A percentile compares a stretch with the other conserved stretches of the same genome.
These are phyloP conservation scores for Termitomyces sp. DNA, from an alignment of 768 basidiomycete genomes.

Conservation along the genomic window DNA sequence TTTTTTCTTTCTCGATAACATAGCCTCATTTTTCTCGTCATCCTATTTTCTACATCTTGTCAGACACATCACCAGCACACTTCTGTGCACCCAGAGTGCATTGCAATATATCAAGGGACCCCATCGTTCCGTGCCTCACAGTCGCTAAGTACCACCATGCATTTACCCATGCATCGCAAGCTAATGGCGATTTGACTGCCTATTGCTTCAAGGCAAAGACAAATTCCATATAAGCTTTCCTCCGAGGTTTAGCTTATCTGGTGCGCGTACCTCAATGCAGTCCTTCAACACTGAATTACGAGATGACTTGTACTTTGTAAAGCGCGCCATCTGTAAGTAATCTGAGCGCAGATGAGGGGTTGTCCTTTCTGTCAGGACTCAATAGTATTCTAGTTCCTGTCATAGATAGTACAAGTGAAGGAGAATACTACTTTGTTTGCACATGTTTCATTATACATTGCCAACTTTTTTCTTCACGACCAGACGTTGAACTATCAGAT, in stretches of 20 bases:
- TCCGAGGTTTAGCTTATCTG: background rate
- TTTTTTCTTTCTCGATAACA: conserved; percentile 16
- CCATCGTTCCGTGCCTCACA: conserved; percentile 1
- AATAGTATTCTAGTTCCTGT: background rate
- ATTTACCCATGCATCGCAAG: conserved; percentile 6
- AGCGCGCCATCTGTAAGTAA: background rate
- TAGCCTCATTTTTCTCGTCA: conserved; percentile 22
- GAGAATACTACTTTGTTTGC: conserved; percentile 16
- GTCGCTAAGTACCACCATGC: conserved; percentile 20
- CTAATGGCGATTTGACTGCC: conserved; percentile 8
- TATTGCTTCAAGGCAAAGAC: background rate
- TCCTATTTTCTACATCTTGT: conserved; percentile 10
- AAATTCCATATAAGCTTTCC: background rate
- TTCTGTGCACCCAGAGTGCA: conserved; percentile 1
- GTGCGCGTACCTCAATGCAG: conserved; percentile 3
- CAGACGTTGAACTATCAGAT: conserved; percentile 6
- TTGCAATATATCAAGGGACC: conserved; percentile 1
- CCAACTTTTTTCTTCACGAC: conserved; percentile 11
- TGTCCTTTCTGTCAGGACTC: background rate
- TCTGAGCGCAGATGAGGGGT: background rate
- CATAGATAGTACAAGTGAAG: background rate
- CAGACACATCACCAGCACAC: conserved; percentile 10
- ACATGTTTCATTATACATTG: conserved; percentile 23
- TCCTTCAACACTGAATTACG: background rate
- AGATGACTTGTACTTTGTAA: background rate